Conservation (phyloP, 768 basidiomycete species). For the Termitomyces eurrhizus region DNA sequence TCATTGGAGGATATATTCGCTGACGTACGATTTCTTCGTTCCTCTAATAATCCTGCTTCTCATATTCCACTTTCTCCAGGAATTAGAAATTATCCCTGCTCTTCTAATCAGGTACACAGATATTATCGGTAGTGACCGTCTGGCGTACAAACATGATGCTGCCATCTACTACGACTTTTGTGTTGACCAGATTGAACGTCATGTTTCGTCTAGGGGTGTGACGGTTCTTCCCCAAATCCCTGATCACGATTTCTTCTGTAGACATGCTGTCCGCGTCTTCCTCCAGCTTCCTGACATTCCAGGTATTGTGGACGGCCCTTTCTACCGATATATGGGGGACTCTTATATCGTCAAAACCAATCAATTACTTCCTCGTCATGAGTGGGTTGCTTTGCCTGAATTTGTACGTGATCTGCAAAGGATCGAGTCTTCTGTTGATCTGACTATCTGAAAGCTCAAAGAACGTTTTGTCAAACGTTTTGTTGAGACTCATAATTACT, state of each 20-base stretch:
- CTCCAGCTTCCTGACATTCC: conserved; percentile 7
- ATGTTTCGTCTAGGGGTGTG: conserved; percentile 11
- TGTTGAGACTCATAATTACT: not conserved
- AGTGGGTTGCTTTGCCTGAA: conserved; percentile 9
- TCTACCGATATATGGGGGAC: conserved; percentile 14
- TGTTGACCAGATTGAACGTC: conserved; percentile 3
- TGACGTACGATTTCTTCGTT: not conserved
- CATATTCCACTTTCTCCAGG: not conserved
- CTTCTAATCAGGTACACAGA: conserved; percentile 13
- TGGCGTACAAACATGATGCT: conserved; percentile 6
- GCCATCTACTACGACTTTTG: conserved; percentile 14
- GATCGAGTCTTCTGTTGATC: not conserved
- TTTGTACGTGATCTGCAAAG: conserved; percentile 3
- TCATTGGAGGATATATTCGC: conserved; percentile 10
- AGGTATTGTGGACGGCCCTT: conserved; percentile 8
- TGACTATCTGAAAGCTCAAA: conserved; percentile 10
- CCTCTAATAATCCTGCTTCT: not conserved
- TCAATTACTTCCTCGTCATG: not conserved
- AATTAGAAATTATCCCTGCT: conserved; percentile 6
- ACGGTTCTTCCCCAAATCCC: conserved; percentile 1
- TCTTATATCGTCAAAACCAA: conserved; percentile 12
- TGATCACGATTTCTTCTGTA: conserved; percentile 3
- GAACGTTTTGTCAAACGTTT: conserved; percentile 12
- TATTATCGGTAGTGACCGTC: conserved; percentile 4
- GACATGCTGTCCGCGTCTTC: conserved; percentile 17